Percentiles rank a stretch among this genome's conserved stretches.
phyloP scores from a whole-genome alignment of 805 yeast genomes.

The Candida ficus region DNA sequence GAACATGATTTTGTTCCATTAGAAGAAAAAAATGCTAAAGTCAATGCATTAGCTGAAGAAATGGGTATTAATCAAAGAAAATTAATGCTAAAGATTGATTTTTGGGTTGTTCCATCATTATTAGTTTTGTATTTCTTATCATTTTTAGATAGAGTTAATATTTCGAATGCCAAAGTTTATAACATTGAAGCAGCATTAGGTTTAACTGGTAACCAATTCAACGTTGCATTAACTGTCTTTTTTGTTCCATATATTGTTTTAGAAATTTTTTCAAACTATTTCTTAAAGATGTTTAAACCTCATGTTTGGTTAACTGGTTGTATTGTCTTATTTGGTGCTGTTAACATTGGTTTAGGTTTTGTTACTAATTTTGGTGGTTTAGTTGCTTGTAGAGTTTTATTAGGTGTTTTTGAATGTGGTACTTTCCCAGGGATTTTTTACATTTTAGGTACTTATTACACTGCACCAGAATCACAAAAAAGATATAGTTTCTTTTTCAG shows the following conservation, averaged over 20 bases:
- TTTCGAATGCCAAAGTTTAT: slow-evolving; percentile 74
- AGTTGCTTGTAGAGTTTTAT: slow-evolving; percentile 42
- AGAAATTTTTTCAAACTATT: slow-evolving; percentile 35
- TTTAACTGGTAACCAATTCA: slow-evolving; percentile 39
- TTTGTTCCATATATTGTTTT: slow-evolving; percentile 40
- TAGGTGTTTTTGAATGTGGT: slow-evolving; percentile 51
- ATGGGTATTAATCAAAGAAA: slow-evolving; percentile 47
- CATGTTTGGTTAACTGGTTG: slow-evolving; percentile 32
- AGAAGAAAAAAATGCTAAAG: slow-evolving; percentile 16
- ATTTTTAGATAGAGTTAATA: slow-evolving; percentile 76
- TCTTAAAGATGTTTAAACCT: slow-evolving; percentile 34
- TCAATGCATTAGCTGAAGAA: slow-evolving; percentile 36
- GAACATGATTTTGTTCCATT: slow-evolving; percentile 17
- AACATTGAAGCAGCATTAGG: slow-evolving; percentile 55
- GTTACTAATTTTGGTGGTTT: slow-evolving; percentile 39
- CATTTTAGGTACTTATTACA: slow-evolving; percentile 43
- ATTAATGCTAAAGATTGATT: slow-evolving; percentile 60
- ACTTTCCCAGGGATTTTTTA: slow-evolving; percentile 48
- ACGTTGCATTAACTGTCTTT: slow-evolving; percentile 41
- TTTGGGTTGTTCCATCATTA: slow-evolving; percentile 72
- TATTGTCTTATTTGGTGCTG: slow-evolving; percentile 34
- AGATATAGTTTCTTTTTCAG: slow-evolving; percentile 45
- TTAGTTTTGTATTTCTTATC: slow-evolving; percentile 70
- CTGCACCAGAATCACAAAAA: slow-evolving; percentile 42
- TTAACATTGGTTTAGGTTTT: slow-evolving; percentile 40